Evolutionary conservation across 495 filamentous ascomycete genomes (phyloP).

Genomic region (Talaromyces trachyspermus): DNA sequence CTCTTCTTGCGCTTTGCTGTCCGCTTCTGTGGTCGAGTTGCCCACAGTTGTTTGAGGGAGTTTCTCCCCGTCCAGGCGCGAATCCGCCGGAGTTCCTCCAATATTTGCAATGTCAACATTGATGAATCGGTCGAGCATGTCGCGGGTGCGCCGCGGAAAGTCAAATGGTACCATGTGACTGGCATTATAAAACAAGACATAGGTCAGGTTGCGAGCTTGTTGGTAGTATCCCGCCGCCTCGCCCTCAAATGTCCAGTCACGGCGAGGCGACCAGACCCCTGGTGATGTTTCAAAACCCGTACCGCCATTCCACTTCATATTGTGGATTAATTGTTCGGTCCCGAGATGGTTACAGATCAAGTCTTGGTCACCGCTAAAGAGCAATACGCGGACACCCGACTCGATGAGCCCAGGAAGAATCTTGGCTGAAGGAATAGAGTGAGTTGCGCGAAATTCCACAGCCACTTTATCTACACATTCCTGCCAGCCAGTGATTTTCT

Average conservation of each 20-base stretch:
- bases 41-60: conserved; percentile 76
- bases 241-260: conserved; percentile 92
- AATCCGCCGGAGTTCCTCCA: conserved; percentile 77
- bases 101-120: conserved; percentile 87
- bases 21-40: conserved; percentile 56
- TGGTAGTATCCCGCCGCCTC: conserved; percentile 89
- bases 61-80: conserved; percentile 85
- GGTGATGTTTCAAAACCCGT: conserved; percentile 86
- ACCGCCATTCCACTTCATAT: conserved; percentile 85
- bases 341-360: conserved; percentile 96
- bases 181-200: conserved; percentile 90
- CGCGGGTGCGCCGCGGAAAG: conserved; percentile 73
- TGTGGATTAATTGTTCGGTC: conserved; percentile 84
- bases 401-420: conserved; percentile 72
- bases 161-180: conserved; percentile 98
- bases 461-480: conserved; percentile 82
- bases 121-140: conserved; percentile 98
- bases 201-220: conserved; percentile 88
- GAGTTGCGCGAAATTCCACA: conserved; percentile 53
- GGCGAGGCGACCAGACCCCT: conserved; percentile 82
- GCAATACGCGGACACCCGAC: conserved; percentile 60
- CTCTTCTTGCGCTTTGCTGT: conserved; percentile 63
- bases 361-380: conserved; percentile 92
- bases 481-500: conserved; percentile 80
- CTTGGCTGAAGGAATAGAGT: conserved; percentile 63